Base-by-base conservation (phyloP, 2,329 filamentous ascomycete genomes). In the Ophiosphaerella korrae region DNA sequence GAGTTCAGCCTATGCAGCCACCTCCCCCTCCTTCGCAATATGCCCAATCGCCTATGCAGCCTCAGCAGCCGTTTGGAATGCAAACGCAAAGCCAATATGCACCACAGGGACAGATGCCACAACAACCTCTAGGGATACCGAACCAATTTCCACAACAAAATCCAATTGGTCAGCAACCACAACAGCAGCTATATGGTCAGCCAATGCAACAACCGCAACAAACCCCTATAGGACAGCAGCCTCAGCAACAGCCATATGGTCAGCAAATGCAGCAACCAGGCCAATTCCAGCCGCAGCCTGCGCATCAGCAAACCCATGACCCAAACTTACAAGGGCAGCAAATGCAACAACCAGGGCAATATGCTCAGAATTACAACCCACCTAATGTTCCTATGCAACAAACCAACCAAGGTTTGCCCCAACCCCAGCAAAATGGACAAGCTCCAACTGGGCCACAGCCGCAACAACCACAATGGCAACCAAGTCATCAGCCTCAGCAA, bases 401-500 rank as follows among this genome's bases (percentile, higher is more conserved):
- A 53, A 66, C 46, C 18, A 57, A 2, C 55, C 54, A 31, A 48
- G 61, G 24, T 52, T 53, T n/a, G 51, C 40, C 2, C 59, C 57
- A 63, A 33, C 52, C 60, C 16, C 49, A 58, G 24, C 53, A 62
- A 8, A 48, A 47, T 18, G 23, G 29, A 16, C 60, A 57, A 38
- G 16, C 34, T 12, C 14, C 14, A 13, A 23, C 33, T 14, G 37
- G 40, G 12, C 21, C 55, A 11, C 51, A 53, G 24, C 49, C 44
- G 36, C 57, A 56, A 34, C 61, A 64, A 45, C 54, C 56, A 43
- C 45, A 50, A 39, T 63, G 62, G 60, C 61, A 65, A 41, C 53
- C 61, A n/a, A 57, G 52, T 32, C 58, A 66, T 41, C 63, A 67
- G 38, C 66, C 57, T 24, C 66, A 68, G 45, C 47, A 38, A 6